Conservation (phyloP, 202 grass and related monocot species). For the Carex sylvatica region DNA sequence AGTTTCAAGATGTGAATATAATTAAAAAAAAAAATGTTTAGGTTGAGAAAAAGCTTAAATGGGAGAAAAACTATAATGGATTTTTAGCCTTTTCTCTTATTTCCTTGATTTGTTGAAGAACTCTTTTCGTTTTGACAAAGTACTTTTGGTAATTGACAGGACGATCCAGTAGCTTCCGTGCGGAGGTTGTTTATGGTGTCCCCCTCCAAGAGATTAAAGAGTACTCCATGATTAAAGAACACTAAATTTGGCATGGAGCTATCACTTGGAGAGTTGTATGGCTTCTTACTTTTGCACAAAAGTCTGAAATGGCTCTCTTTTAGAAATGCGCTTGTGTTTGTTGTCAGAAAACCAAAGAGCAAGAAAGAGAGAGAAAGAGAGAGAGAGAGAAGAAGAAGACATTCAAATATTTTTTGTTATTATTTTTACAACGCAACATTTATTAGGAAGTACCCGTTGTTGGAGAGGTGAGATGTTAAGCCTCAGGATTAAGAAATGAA, state of each 20-base stretch:
- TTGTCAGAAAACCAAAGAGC: not conserved
- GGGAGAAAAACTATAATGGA: not conserved
- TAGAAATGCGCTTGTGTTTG: not conserved
- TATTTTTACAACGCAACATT: not conserved
- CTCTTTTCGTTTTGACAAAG: not conserved
- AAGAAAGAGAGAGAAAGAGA: not conserved
- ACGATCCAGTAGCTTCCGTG: constrained; percentile 82
- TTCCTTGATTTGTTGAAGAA: constrained; percentile 13
- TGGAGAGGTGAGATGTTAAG: not conserved
- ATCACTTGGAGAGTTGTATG: not conserved
- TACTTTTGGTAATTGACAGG: constrained; percentile 47
- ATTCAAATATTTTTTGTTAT: not conserved
- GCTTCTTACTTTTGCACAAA: not conserved
- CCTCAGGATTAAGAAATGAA: not conserved
- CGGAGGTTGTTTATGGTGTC: constrained; percentile 73
- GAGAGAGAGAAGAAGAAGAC: not conserved
- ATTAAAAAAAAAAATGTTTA: not conserved
- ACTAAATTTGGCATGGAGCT: constrained; percentile 3
- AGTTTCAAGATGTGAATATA: not conserved
- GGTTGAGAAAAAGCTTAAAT: not conserved
- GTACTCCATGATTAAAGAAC: constrained; percentile 32
- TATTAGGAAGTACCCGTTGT: not conserved
- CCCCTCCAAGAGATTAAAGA: constrained; percentile 50
- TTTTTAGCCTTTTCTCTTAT: no score
- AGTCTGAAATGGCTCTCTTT: not conserved